These are phyloP conservation scores for Microsporum ferrugineum DNA, from an alignment of 2,329 filamentous ascomycete genomes.

Conservation along the genomic window DNA sequence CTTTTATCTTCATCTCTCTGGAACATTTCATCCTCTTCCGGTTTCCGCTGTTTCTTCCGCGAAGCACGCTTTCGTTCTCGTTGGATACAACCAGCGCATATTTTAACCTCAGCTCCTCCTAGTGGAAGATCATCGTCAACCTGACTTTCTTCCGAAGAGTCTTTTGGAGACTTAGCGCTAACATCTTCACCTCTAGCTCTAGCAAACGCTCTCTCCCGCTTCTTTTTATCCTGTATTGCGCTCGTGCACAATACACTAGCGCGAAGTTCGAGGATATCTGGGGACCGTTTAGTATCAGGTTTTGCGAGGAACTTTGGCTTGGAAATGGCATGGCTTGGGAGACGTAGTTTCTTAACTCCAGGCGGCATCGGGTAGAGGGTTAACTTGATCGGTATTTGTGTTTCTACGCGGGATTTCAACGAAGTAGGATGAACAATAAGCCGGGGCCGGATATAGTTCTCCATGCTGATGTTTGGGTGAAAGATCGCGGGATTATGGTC, in stretches of 20 bases:
- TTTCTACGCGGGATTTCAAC: conserved; percentile 84
- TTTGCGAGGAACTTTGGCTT: conserved; percentile 86
- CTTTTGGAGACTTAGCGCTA: conserved; percentile 29
- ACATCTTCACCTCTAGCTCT: conserved; percentile 39
- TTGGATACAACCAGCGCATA: conserved; percentile 82
- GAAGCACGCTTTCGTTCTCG: conserved; percentile 83
- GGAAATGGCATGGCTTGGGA: conserved; percentile 82
- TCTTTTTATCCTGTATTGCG: conserved; percentile 65
- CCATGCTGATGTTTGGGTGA: conserved; percentile 21
- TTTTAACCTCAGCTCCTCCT: conserved; percentile 86
- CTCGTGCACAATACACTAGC: conserved; percentile 84
- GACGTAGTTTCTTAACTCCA: conserved; percentile 67
- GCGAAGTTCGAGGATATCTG: conserved; percentile 67
- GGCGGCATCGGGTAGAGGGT: conserved; percentile 63
- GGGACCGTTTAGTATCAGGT: conserved; percentile 46
- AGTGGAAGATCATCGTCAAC: conserved; percentile 61
- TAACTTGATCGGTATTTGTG: conserved; percentile 82
- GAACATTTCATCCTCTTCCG: conserved; percentile 84
- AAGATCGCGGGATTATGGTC: conserved; percentile 22
- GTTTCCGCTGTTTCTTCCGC: conserved; percentile 85
- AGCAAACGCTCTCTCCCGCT: conserved; percentile 55
- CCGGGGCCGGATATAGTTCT: conserved; percentile 28
- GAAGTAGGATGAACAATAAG: conserved; percentile 57
- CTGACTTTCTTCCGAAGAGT: conserved; percentile 40
- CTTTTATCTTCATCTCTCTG: conserved; percentile 65